phyloP scores from a whole-genome alignment of 805 yeast genomes.

The Candida berthetii region DNA sequence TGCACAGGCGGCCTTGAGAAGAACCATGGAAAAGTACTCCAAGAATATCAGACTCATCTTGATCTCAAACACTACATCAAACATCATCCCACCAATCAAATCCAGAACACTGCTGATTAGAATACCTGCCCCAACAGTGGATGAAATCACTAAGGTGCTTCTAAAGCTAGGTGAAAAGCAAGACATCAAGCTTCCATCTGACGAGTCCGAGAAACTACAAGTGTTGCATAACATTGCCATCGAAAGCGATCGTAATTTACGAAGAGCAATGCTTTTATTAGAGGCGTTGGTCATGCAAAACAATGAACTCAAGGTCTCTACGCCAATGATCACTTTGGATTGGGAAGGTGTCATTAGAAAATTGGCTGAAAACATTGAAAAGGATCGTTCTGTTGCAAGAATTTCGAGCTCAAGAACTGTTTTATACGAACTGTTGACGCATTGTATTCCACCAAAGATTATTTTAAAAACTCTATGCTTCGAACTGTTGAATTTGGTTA shows the following conservation, averaged over 20 bases:
- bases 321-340: constrained; percentile 66
- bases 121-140: constrained; percentile 69
- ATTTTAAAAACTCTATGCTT: constrained; percentile 60
- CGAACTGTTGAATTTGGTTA: constrained; percentile 30
- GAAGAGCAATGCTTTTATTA: constrained; percentile 70
- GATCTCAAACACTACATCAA: constrained; percentile 85
- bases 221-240: constrained; percentile 47
- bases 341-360: constrained; percentile 81
- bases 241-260: constrained; percentile 61
- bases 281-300: constrained; percentile 78
- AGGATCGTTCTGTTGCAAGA: constrained; percentile 58
- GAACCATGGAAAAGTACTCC: constrained; percentile 95
- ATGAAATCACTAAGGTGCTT: constrained; percentile 55
- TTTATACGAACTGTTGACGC: constrained; percentile 81
- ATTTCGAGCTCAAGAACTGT: constrained; percentile 52
- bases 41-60: constrained; percentile 77
- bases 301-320: constrained; percentile 38
- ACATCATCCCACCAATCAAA: constrained; percentile 88
- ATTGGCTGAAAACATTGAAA: constrained; percentile 53
- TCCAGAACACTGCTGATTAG: constrained; percentile 89
- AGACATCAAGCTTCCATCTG: constrained; percentile 27
- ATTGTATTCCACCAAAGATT: constrained; percentile 87
- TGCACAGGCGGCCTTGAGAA: constrained; percentile 92
- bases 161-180: constrained; percentile 53
- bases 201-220: constrained; percentile 30